Evolutionary conservation across 352 stramenopile genomes (phyloP).

Genomic region (Phytophthora pini): DNA sequence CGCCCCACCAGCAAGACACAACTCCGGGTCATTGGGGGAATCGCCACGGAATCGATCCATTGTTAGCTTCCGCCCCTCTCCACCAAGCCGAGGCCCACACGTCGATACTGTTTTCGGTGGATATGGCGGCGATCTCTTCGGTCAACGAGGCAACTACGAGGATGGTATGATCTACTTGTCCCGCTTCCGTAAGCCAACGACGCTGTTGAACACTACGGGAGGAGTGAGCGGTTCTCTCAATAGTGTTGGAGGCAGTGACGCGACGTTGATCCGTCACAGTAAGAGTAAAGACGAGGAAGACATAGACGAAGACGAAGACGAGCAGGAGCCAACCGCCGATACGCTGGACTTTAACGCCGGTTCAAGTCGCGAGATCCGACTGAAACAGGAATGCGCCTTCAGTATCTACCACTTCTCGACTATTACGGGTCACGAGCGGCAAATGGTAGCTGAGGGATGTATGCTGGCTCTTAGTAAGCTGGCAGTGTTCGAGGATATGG

Average conservation of each 20-base stretch:
- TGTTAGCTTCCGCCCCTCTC: constrained; percentile 20
- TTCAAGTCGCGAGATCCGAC: constrained; percentile 59
- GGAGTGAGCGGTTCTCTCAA: constrained; percentile 28
- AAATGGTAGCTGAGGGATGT: constrained; percentile 79
- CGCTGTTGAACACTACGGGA: constrained; percentile 31
- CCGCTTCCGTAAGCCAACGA: constrained; percentile 69
- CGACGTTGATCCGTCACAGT: constrained; percentile 47
- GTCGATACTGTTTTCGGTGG: constrained; percentile 60
- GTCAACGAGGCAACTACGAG: constrained; percentile 84
- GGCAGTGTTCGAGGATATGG: constrained; percentile 79
- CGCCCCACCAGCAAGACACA: constrained; percentile 42
- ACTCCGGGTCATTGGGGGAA: constrained; percentile 37
- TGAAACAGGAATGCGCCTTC: constrained; percentile 86
- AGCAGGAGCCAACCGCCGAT: constrained; percentile 44
- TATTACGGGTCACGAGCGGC: constrained; percentile 63
- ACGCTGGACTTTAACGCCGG: constrained; percentile 43
- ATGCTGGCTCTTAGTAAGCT: constrained; percentile 79
- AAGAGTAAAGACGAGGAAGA: constrained; percentile 48
- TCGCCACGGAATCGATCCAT: constrained; percentile 68
- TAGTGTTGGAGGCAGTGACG: constrained; percentile 18
- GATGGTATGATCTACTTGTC: constrained; percentile 91
- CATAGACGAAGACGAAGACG: constrained; percentile 48
- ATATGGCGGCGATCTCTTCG: constrained; percentile 86
- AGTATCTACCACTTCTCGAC: constrained; percentile 86
- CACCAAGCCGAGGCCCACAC: constrained; percentile 30